phyloP scores from a whole-genome alignment of 2,329 filamentous ascomycete genomes.

The Lachnellula suecica region DNA sequence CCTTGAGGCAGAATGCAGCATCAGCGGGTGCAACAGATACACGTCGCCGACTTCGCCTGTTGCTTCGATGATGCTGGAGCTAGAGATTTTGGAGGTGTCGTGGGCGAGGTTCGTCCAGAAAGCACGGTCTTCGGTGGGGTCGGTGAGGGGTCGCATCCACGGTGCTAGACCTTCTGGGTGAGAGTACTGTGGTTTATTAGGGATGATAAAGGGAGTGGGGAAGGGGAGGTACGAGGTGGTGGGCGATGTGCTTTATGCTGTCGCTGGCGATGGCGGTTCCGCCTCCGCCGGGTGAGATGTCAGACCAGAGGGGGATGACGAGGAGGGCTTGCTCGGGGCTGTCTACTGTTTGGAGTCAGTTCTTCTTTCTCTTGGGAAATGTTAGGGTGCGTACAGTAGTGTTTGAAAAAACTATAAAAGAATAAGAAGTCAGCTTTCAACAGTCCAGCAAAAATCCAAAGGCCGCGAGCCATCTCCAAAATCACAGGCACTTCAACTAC shows the following conservation, averaged over 20 bases:
- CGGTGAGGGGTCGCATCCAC: slow-evolving; percentile 58
- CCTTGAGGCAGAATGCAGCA: slow-evolving; percentile 51
- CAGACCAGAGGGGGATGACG: slow-evolving; percentile 66
- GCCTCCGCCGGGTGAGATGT: slow-evolving; percentile 59
- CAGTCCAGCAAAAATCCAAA: not conserved
- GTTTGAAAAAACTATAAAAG: slow-evolving; percentile 71
- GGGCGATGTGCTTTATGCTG: slow-evolving; percentile 56
- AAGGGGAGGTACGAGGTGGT: slow-evolving; percentile 42
- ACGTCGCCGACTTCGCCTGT: slow-evolving; percentile 53
- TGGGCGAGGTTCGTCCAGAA: slow-evolving; percentile 34
- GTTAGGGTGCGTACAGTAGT: slow-evolving; percentile 47
- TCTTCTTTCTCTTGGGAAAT: no score
- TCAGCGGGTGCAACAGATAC: slow-evolving; percentile 52
- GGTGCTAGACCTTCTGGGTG: slow-evolving; percentile 66
- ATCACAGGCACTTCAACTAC: no score
- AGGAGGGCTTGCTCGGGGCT: slow-evolving; percentile 67
- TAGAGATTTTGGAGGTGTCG: slow-evolving; percentile 23
- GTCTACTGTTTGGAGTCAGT: no score
- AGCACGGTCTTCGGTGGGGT: slow-evolving; percentile 41
- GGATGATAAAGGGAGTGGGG: not conserved
- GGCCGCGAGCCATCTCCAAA: no score
- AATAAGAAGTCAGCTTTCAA: not conserved
- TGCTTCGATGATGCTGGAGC: slow-evolving; percentile 46
- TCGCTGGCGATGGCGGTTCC: slow-evolving; percentile 64
- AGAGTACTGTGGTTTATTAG: slow-evolving; percentile 37